phyloP scores from a whole-genome alignment of 805 yeast species.

The Pichia nanzhaoensis region DNA sequence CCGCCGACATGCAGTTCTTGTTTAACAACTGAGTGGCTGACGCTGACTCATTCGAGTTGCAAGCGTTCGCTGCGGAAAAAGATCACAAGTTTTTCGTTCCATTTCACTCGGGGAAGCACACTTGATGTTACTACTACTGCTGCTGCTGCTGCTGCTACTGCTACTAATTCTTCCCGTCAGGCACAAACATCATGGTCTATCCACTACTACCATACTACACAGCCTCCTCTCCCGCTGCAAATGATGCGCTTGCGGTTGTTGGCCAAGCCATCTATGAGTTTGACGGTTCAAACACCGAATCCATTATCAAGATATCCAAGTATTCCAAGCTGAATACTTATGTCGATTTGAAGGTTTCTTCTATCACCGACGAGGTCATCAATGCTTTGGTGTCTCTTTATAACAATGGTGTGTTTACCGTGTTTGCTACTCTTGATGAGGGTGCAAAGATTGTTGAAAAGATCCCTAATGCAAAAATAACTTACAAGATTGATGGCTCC shows the following conservation, averaged over 20 bases:
- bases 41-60: too few species aligned
- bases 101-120: too few species aligned
- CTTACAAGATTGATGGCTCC: constrained; percentile 21
- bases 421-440: constrained; percentile 20
- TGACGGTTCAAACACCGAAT: constrained; percentile 13
- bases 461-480: constrained; percentile 31
- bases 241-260: constrained; percentile 19
- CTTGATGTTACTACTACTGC: too few species aligned
- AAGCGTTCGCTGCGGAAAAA: too few species aligned
- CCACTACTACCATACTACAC: constrained; percentile 29
- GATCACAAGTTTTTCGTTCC: too few species aligned
- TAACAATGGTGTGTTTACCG: constrained; percentile 27
- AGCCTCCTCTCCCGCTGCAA: constrained; percentile 12
- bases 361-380: constrained; percentile 16
- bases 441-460: constrained; percentile 19
- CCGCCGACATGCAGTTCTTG: constrained; percentile 91
- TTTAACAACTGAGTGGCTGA: constrained; percentile 56
- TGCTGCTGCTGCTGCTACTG: too few species aligned
- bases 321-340: constrained; percentile 9
- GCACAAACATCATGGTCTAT: constrained; percentile 21
- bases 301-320: constrained; percentile 14
- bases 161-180: too few species aligned
- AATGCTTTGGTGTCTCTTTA: constrained; percentile 21
- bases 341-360: constrained; percentile 20
- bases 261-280: constrained; percentile 26